Percentiles rank a stretch among this genome's conserved stretches.
phyloP scores from a whole-genome alignment of 202 grass and related monocot genomes.

The Panicum hallii region DNA sequence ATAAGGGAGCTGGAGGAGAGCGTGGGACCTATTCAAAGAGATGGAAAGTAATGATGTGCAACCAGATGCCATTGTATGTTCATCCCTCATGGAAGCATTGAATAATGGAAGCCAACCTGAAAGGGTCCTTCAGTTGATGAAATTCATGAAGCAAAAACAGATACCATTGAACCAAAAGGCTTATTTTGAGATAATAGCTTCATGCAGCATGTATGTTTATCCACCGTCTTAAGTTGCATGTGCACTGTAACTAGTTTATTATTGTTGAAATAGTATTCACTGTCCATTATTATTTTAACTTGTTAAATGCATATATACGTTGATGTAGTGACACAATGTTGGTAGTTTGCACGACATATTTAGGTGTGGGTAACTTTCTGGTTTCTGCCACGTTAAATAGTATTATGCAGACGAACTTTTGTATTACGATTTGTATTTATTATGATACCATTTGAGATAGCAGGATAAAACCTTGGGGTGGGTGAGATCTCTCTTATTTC shows the following conservation, averaged over 20 bases:
- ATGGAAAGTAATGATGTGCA: conserved; percentile 70
- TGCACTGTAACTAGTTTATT: conserved; percentile 23
- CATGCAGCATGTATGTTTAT: conserved; percentile 81
- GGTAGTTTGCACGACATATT: neutral
- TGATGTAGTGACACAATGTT: conserved; percentile 28
- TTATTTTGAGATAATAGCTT: conserved; percentile 80
- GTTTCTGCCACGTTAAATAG: conserved; percentile 23
- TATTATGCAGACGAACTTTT: conserved; percentile 8
- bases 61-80: conserved; percentile 81
- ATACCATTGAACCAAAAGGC: conserved; percentile 81
- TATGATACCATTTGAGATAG: conserved; percentile 20
- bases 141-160: conserved; percentile 75
- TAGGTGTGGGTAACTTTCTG: conserved; percentile 10
- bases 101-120: conserved; percentile 75
- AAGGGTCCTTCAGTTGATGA: conserved; percentile 74
- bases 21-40: conserved; percentile 77
- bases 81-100: conserved; percentile 78
- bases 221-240: conserved; percentile 40
- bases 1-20: conserved; percentile 74
- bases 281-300: neutral
- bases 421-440: conserved; percentile 7
- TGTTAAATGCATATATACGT: conserved; percentile 25
- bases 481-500: conserved; percentile 10
- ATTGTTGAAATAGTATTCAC: conserved; percentile 15
- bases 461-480: conserved; percentile 6